Percentiles rank a stretch among this genome's conserved stretches.
Conservation (phyloP, 1,284 basidiomycete genomes). For the Leccinum pallidistipes region DNA sequence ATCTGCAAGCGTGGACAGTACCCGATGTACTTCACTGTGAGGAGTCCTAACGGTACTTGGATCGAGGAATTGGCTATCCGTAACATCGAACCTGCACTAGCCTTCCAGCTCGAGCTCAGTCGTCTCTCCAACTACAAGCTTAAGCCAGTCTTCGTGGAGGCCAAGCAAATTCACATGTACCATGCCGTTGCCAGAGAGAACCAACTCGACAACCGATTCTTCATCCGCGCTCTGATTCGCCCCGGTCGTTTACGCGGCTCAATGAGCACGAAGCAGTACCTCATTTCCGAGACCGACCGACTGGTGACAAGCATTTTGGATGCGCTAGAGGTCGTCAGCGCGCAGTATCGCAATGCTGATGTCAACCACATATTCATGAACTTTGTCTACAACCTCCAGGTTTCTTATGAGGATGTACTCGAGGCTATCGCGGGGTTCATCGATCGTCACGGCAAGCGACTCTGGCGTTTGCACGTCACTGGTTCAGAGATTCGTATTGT, state of each 20-base stretch:
- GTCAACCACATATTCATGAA: constrained; percentile 98
- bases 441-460: constrained; percentile 94
- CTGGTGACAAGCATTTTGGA: constrained; percentile 94
- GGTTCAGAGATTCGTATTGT: constrained; percentile 96
- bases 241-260: constrained; percentile 91
- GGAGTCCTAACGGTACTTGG: constrained; percentile 79
- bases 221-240: constrained; percentile 94
- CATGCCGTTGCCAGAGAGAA: constrained; percentile 95
- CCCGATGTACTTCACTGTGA: constrained; percentile 93
- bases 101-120: constrained; percentile 97
- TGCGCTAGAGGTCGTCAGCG: constrained; percentile 89
- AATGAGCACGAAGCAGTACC: constrained; percentile 94
- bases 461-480: constrained; percentile 98
- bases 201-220: constrained; percentile 96
- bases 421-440: constrained; percentile 97
- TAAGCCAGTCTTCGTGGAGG: constrained; percentile 90
- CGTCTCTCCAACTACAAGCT: constrained; percentile 97
- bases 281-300: constrained; percentile 97
- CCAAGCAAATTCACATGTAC: constrained; percentile 96
- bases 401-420: constrained; percentile 95
- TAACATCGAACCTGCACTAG: constrained; percentile 97
- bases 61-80: constrained; percentile 95
- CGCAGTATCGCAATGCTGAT: constrained; percentile 86
- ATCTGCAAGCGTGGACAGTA: constrained; percentile 92
- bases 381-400: constrained; percentile 95